These are phyloP conservation scores for Asterophora parasitica DNA, from an alignment of 768 basidiomycete species.

Conservation along the genomic window DNA sequence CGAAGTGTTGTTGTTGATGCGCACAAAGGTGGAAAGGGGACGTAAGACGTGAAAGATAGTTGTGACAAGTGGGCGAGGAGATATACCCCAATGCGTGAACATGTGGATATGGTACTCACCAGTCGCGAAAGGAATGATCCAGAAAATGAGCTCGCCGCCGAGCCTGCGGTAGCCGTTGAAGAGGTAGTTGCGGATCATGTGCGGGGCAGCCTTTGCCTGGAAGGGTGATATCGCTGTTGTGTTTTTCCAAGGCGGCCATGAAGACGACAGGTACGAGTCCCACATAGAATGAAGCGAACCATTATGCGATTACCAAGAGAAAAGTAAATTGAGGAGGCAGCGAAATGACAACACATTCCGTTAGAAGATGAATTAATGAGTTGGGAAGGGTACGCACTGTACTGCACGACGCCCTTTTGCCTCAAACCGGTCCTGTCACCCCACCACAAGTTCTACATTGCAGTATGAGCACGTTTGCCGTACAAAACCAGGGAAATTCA, in stretches of 20 bases:
- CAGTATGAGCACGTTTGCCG: not conserved
- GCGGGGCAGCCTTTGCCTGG: constrained; percentile 68
- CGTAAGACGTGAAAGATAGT: not conserved
- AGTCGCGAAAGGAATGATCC: constrained; percentile 67
- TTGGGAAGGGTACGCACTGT: constrained; percentile 56
- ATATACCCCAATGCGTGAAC: not conserved
- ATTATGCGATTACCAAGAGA: not conserved
- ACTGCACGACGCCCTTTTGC: constrained; percentile 72
- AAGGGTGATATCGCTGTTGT: constrained; percentile 74
- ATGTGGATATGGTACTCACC: constrained; percentile 46
- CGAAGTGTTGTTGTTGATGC: too few relatives aligned
- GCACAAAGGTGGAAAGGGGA: not conserved
- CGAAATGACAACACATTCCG: not conserved
- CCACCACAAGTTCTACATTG: constrained; percentile 81
- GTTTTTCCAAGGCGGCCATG: not conserved
- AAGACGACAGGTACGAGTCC: too few relatives aligned
- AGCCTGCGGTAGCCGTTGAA: constrained; percentile 86
- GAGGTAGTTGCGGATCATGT: constrained; percentile 68
- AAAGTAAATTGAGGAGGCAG: not conserved
- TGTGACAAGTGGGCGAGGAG: not conserved
- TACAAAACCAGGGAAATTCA: constrained; percentile 8
- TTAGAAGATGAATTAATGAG: not conserved
- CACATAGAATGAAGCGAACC: too few relatives aligned
- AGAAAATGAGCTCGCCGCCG: constrained; percentile 71
- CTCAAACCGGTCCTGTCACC: constrained; percentile 60